Evolutionary conservation across 441 rosid species (phyloP), one percentile per base, ranked within the genome.

Genomic region (Populus trichocarpa): DNA sequence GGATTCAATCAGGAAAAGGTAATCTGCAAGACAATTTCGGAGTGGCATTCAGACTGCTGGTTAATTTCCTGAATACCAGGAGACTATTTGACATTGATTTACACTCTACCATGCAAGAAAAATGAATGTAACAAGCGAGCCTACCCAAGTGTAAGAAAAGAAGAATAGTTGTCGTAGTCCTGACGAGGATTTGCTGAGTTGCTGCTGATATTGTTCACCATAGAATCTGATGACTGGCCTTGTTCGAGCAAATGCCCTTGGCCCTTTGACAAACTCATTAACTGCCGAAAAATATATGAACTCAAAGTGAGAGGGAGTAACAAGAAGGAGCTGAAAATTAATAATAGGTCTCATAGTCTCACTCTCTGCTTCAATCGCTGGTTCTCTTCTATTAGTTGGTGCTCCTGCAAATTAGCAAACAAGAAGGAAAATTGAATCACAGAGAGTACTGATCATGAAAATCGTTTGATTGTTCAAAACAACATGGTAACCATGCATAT

Each of bases 61-160:
- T 30, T 30, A 30, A 30, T 50, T 50, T 50, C 59, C 7, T 2
- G 59, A 50, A 6, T 5, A 50, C n/a, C 59, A 50, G 14, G 7
- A 5, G 8, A 50, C 59, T 0, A 16, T 6, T 1, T 50, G 59
- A 6, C 59, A 50, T 1, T 50, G 9, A 3, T 23, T 13, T 30
- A 26, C n/a, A 70, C 3, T 50, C 59, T 16, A 50, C 59, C 59
- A 50, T 50, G 59, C 59, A 50, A 50, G 59, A 67, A 3, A 22
- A 40, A 22, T 10, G 33, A 35, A 8, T 9, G 61, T 16, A n/a
- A 68, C 10, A 59, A 30, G 32, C 32, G 32, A 61, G 33, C 82
- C 70, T 23, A 86, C 90, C 90, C 89, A 83, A 88, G 70, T 77
- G 71, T 80, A 63, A 88, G 86, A 35, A 78, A 88, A 67, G 78